These are phyloP conservation scores for Neonectria punicea DNA, from an alignment of 2,329 filamentous ascomycete species.

Conservation along the genomic window DNA sequence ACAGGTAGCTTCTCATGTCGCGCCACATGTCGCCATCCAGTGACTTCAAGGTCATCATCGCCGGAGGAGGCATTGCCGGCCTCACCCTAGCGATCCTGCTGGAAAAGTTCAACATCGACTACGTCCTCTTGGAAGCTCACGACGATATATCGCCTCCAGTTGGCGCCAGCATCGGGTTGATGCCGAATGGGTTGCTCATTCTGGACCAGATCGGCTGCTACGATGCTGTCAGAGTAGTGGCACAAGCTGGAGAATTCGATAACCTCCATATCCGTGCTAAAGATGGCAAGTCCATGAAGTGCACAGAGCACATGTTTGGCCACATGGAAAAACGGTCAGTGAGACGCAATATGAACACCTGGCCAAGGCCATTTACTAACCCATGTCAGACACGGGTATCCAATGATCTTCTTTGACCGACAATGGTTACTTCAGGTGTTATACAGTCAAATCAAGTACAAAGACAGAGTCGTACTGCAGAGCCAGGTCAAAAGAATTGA, in stretches of 20 bases:
- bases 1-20: neutral
- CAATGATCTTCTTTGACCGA: constrained; percentile 48
- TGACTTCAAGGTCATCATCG: constrained; percentile 46
- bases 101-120: constrained; percentile 57
- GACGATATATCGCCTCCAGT: constrained; percentile 54
- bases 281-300: neutral
- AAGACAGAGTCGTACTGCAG: constrained; percentile 30
- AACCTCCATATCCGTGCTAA: neutral
- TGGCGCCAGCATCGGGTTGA: constrained; percentile 59
- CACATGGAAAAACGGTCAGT: constrained; percentile 7
- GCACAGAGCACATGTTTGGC: constrained; percentile 1
- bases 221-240: constrained; percentile 20
- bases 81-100: constrained; percentile 48
- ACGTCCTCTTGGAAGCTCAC: constrained; percentile 58
- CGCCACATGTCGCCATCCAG: neutral
- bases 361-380: neutral
- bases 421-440: constrained; percentile 47
- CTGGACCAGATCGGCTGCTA: constrained; percentile 58
- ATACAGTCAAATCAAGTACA: constrained; percentile 48
- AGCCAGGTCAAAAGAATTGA: constrained; percentile 31
- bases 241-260: neutral
- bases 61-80: constrained; percentile 59
- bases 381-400: constrained; percentile 41
- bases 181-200: constrained; percentile 56
- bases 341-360: neutral